Conservation (phyloP, 345 rosid species). For the Populus alba region DNA sequence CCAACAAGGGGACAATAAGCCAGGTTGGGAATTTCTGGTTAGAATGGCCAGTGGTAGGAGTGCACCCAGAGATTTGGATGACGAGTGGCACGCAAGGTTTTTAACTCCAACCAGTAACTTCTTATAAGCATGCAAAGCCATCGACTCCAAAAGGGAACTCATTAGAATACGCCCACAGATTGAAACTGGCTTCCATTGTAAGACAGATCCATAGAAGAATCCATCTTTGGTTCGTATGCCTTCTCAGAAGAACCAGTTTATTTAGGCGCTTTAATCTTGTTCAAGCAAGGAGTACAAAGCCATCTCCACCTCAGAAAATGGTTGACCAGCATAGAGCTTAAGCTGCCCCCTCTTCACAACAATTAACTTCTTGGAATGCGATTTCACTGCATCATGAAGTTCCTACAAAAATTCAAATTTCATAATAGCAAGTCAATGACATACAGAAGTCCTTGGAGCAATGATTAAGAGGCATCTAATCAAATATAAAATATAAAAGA, state of each 20-base stretch:
- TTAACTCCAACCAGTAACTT: background rate
- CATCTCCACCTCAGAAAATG: constrained; percentile 64
- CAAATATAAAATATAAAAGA: background rate
- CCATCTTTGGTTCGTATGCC: background rate
- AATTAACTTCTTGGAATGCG: constrained; percentile 43
- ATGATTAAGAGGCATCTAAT: background rate
- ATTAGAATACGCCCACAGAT: background rate
- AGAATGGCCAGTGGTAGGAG: background rate
- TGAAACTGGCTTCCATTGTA: background rate
- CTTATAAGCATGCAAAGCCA: background rate
- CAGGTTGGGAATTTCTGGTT: background rate
- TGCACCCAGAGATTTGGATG: background rate
- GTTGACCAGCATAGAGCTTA: constrained; percentile 71
- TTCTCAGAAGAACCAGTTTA: background rate
- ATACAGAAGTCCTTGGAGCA: background rate
- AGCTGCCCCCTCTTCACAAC: constrained; percentile 77
- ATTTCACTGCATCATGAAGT: constrained; percentile 47
- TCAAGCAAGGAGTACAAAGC: constrained; percentile 52
- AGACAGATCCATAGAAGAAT: background rate
- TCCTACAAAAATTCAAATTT: constrained; percentile 44
- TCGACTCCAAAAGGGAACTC: background rate
- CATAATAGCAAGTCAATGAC: no score
- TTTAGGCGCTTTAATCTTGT: constrained; percentile 15
- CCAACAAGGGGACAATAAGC: background rate
- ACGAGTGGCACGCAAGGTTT: background rate